Conservation (phyloP, 2,329 filamentous ascomycete genomes). For the Colletotrichum incanum region DNA sequence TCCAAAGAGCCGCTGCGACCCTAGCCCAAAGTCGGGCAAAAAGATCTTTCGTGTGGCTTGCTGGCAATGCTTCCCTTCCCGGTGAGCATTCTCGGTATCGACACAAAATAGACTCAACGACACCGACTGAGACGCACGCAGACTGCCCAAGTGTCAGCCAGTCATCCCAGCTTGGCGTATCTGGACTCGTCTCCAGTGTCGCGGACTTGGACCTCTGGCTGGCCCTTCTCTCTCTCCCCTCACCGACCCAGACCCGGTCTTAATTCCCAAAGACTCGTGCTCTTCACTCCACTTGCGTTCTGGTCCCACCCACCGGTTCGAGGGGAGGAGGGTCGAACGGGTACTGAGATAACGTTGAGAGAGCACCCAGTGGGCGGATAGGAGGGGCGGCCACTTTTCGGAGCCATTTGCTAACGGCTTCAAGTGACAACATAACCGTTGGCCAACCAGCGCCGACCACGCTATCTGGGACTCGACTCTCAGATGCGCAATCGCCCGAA, state of each 20-base stretch:
- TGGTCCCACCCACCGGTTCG: constrained; percentile 30
- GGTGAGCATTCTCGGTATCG: constrained; percentile 14
- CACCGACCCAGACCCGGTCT: constrained; percentile 8
- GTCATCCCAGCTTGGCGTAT: not conserved
- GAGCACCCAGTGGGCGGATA: constrained; percentile 22
- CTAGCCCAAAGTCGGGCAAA: not conserved
- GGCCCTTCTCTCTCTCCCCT: constrained; percentile 12
- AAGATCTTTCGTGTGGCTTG: constrained; percentile 16
- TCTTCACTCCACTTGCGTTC: constrained; percentile 20
- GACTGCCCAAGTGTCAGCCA: not conserved
- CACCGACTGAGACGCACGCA: not conserved
- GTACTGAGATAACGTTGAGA: constrained; percentile 39
- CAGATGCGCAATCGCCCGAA: constrained; percentile 35
- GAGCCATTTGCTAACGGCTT: constrained; percentile 42
- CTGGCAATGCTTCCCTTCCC: not conserved
- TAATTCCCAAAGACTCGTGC: constrained; percentile 34
- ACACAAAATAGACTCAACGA: not conserved
- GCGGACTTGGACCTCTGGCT: constrained; percentile 24
- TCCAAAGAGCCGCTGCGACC: constrained; percentile 20
- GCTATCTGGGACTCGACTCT: constrained; percentile 34
- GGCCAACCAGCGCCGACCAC: constrained; percentile 37
- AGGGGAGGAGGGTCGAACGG: constrained; percentile 25
- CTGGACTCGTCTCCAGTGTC: constrained; percentile 18
- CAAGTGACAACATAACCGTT: constrained; percentile 34
- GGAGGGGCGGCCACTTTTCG: constrained; percentile 37